Conservation (phyloP, 805 yeast genomes). For the Priceomyces melissophilus region DNA sequence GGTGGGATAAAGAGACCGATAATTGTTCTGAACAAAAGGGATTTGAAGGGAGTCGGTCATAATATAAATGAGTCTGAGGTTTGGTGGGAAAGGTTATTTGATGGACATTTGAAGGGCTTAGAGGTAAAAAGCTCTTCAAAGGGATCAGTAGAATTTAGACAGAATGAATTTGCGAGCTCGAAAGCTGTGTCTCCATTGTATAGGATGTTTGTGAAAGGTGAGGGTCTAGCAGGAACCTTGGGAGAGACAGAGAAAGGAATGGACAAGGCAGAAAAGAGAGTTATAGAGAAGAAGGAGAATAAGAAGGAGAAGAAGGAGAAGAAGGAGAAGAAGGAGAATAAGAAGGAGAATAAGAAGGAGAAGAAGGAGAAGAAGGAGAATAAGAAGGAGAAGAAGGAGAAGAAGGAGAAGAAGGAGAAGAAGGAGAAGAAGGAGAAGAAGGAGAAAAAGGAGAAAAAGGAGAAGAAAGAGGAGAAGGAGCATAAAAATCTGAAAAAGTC, state of each 20-base stretch:
- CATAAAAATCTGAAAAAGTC: conserved; percentile 10
- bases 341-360: conserved; percentile 14
- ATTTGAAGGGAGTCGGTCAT: conserved; percentile 87
- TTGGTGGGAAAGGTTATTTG: conserved; percentile 97
- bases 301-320: conserved; percentile 24
- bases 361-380: conserved; percentile 10
- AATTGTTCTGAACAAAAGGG: conserved; percentile 85
- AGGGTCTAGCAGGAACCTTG: conserved; percentile 75
- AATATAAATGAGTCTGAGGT: conserved; percentile 73
- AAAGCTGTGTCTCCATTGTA: conserved; percentile 70
- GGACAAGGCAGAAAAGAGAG: conserved; percentile 13
- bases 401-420: conserved; percentile 12
- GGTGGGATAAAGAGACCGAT: conserved; percentile 87
- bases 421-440: conserved; percentile 11
- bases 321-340: conserved; percentile 16
- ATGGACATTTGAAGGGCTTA: conserved; percentile 80
- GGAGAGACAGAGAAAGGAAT: conserved; percentile 35
- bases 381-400: conserved; percentile 9
- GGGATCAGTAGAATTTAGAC: conserved; percentile 49
- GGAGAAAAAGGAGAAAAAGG: conserved; percentile 9
- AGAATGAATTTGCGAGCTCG: conserved; percentile 45
- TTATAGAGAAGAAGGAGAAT: conserved; percentile 18
- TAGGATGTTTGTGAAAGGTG: conserved; percentile 83
- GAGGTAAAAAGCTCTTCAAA: conserved; percentile 46
- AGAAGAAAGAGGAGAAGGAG: conserved; percentile 11